Conservation (phyloP, 306 rosid species). For the Sindora glabra region DNA sequence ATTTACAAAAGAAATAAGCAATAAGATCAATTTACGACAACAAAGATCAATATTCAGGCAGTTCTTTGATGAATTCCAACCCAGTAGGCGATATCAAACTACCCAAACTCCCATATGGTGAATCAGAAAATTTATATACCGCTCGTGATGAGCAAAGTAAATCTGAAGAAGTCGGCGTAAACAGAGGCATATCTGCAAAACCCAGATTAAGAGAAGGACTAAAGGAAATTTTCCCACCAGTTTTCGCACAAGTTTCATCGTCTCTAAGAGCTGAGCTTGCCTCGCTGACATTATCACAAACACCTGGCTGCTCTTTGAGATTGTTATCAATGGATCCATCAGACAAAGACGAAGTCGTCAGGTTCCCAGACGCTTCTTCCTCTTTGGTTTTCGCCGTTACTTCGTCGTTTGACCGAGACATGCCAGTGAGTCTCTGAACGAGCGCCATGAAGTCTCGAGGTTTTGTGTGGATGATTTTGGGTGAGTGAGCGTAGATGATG, state of each 20-base stretch:
- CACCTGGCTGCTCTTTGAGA: not conserved
- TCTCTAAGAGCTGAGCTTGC: not conserved
- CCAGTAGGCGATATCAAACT: slow-evolving; percentile 56
- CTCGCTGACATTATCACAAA: slow-evolving; percentile 14
- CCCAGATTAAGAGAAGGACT: not conserved
- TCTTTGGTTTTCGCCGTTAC: not conserved
- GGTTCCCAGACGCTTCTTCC: slow-evolving; percentile 14
- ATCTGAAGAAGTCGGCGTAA: slow-evolving; percentile 50
- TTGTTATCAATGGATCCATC: slow-evolving; percentile 4
- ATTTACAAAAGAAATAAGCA: too few relatives aligned
- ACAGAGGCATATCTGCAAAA: slow-evolving; percentile 47
- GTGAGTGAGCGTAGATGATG: slow-evolving; percentile 74
- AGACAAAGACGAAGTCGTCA: slow-evolving; percentile 23
- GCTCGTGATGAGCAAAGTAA: slow-evolving; percentile 36
- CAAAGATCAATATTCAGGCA: slow-evolving; percentile 43
- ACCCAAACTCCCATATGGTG: slow-evolving; percentile 29
- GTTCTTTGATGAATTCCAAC: slow-evolving; percentile 56
- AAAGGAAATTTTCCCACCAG: not conserved
- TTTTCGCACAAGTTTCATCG: not conserved
- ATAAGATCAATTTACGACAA: too few relatives aligned
- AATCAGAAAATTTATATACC: slow-evolving; percentile 25
- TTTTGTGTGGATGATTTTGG: slow-evolving; percentile 66
- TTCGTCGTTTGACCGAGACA: slow-evolving; percentile 4
- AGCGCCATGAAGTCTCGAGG: slow-evolving; percentile 74
- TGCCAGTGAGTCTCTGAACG: slow-evolving; percentile 85